phyloP scores from a whole-genome alignment of 73 alveolate genomes.

The Tetrahymena malaccensis region DNA sequence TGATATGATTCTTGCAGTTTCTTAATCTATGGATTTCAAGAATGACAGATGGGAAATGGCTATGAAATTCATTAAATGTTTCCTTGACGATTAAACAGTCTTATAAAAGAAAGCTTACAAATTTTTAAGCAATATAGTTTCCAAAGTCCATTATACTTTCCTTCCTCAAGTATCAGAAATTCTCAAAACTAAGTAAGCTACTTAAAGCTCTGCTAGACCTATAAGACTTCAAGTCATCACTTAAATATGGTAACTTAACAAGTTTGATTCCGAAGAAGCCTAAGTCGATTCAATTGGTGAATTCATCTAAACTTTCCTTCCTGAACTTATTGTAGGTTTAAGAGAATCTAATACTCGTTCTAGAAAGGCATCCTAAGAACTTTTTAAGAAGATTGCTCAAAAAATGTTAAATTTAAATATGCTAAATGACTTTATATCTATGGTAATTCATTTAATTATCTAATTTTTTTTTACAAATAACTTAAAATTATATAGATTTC shows the following conservation, averaged over 20 bases:
- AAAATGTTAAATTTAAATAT: neutral
- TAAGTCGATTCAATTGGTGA: conserved; percentile 9
- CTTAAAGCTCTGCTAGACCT: conserved; percentile 11
- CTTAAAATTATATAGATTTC: neutral
- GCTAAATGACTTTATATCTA: conserved; percentile 23
- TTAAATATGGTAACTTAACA: neutral
- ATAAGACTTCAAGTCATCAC: conserved; percentile 18
- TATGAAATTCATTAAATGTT: conserved; percentile 3
- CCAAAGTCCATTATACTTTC: conserved; percentile 26
- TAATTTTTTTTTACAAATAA: neutral
- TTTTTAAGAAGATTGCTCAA: conserved; percentile 8
- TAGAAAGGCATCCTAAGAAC: neutral
- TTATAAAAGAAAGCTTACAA: conserved; percentile 26
- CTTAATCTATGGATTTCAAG: neutral
- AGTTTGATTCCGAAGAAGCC: neutral
- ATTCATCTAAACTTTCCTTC: conserved; percentile 20
- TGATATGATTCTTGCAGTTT: conserved; percentile 25
- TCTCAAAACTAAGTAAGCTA: conserved; percentile 4
- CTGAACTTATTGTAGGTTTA: conserved; percentile 31
- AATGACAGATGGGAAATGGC: conserved; percentile 27
- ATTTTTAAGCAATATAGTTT: neutral
- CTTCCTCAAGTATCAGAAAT: conserved; percentile 13
- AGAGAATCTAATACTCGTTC: conserved; percentile 28
- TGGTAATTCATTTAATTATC: neutral
- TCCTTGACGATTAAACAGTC: conserved; percentile 1